Percentiles rank a stretch among this genome's conserved stretches.
Conservation (phyloP, 1,284 basidiomycete species). For the Cutaneotrichosporon cutaneum region DNA sequence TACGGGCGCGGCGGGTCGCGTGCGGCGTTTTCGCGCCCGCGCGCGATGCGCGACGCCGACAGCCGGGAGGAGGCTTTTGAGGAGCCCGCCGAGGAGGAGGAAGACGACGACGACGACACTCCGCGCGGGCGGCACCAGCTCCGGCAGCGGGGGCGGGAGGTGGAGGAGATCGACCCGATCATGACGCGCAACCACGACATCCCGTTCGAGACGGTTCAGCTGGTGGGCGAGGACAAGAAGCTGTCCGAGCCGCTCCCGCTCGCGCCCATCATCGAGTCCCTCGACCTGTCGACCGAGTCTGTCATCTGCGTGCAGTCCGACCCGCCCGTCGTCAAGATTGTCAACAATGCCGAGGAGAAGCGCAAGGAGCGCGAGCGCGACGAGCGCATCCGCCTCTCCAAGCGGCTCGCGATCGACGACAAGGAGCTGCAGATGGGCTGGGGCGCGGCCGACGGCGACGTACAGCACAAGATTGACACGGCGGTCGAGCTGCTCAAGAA, state of each 20-base stretch:
- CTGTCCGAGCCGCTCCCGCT: conserved; percentile 23
- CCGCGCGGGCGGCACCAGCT: too few relatives aligned
- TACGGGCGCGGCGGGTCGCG: not conserved
- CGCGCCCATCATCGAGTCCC: conserved; percentile 21
- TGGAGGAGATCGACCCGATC: not conserved
- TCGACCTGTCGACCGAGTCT: conserved; percentile 26
- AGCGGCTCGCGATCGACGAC: conserved; percentile 39
- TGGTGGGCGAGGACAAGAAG: conserved; percentile 27
- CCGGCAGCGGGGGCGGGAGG: not conserved
- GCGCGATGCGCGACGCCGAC: not conserved
- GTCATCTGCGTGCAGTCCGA: conserved; percentile 35
- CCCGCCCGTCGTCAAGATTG: conserved; percentile 43
- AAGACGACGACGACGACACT: not conserved
- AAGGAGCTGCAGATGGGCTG: conserved; percentile 50
- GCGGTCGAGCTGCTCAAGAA: conserved; percentile 37
- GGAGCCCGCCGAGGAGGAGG: not conserved
- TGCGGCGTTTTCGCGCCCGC: not conserved
- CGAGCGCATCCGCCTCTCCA: conserved; percentile 27
- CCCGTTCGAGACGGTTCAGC: conserved; percentile 41
- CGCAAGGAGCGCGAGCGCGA: conserved; percentile 29
- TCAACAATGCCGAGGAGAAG: conserved; percentile 32
- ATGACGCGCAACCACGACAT: conserved; percentile 25
- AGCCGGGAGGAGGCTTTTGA: not conserved
- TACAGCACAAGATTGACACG: conserved; percentile 41
- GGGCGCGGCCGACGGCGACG: conserved; percentile 41